These are phyloP conservation scores for Aeschynomene evenia DNA, from an alignment of 306 rosid species.

Conservation along the genomic window DNA sequence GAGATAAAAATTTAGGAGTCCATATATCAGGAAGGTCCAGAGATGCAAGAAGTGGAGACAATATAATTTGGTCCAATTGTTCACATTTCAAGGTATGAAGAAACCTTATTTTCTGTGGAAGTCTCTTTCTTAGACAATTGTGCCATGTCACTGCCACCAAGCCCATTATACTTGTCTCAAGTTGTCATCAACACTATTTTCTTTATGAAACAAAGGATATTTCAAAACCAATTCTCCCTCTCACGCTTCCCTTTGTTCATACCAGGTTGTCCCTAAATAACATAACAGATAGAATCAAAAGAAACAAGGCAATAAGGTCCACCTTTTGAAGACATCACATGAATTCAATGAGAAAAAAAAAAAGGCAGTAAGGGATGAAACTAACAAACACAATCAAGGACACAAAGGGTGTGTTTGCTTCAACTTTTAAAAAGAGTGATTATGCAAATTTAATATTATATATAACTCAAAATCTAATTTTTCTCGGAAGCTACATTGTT, in stretches of 20 bases:
- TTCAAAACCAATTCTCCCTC: neutral
- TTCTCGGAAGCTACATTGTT: too few species aligned
- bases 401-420: too few species aligned
- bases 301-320: neutral
- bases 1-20: conserved; percentile 42
- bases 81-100: conserved; percentile 31
- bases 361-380: neutral
- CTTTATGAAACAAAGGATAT: conserved; percentile 18
- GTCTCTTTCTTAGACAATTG: conserved; percentile 35
- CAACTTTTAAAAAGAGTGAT: too few species aligned
- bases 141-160: conserved; percentile 42
- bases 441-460: too few species aligned
- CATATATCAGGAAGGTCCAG: conserved; percentile 76
- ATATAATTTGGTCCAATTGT: conserved; percentile 40
- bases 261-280: neutral
- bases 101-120: conserved; percentile 38
- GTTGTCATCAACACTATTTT: neutral
- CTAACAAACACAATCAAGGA: neutral
- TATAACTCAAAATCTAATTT: too few species aligned
- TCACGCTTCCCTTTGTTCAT: neutral
- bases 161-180: conserved; percentile 37
- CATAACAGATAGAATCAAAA: neutral
- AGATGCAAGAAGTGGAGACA: conserved; percentile 77
- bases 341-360: neutral
- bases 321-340: neutral